A percentile compares a stretch with the other conserved stretches of the same genome.
phyloP scores from a whole-genome alignment of 441 rosid species.

The Theobroma grandiflorum region DNA sequence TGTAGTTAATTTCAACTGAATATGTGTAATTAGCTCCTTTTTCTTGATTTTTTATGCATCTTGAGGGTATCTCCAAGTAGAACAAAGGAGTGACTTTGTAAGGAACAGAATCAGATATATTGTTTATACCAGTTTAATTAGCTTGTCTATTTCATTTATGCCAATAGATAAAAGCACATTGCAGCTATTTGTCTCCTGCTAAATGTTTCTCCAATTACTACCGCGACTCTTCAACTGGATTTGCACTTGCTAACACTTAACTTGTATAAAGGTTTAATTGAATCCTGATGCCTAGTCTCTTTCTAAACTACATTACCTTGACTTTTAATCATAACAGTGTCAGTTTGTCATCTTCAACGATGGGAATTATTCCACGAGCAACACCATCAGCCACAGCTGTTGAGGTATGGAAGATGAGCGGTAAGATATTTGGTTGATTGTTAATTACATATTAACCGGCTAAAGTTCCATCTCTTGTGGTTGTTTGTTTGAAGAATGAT shows the following conservation, averaged over 20 bases:
- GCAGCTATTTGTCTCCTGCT: not conserved
- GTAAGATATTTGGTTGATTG: slow-evolving; percentile 16
- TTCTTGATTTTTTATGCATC: not conserved
- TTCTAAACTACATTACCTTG: not conserved
- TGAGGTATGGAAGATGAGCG: slow-evolving; percentile 57
- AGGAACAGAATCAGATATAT: not conserved
- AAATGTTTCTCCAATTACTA: not conserved
- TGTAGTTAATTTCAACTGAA: not conserved
- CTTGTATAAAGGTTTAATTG: not conserved
- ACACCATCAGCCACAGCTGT: slow-evolving; percentile 69
- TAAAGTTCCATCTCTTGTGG: slow-evolving; percentile 28
- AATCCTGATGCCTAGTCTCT: not conserved
- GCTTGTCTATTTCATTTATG: not conserved
- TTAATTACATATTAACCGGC: not conserved
- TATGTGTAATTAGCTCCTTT: not conserved
- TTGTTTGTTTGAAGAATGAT: slow-evolving; percentile 41
- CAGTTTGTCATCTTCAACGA: slow-evolving; percentile 58
- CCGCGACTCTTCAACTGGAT: not conserved
- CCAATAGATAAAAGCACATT: not conserved
- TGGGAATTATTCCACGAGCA: slow-evolving; percentile 50
- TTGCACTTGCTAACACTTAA: not conserved
- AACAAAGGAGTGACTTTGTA: not conserved
- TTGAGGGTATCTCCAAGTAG: not conserved
- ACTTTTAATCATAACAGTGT: slow-evolving; percentile 9
- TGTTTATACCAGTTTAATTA: not conserved